These are phyloP conservation scores for Carex littledalei DNA, from an alignment of 176 grass and related monocot species.

Conservation along the genomic window DNA sequence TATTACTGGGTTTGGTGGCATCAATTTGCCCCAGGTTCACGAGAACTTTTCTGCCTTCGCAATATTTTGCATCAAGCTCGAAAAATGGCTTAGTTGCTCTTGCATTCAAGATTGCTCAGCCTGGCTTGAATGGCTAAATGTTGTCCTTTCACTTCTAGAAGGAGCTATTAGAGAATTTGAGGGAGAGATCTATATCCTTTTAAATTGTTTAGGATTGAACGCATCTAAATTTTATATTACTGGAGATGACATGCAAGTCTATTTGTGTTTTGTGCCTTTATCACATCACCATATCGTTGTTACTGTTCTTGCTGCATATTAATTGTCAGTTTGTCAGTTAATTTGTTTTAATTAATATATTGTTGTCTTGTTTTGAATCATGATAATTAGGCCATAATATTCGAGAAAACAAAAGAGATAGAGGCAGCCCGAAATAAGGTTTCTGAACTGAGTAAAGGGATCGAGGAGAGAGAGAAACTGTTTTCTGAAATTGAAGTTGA, in stretches of 20 bases:
- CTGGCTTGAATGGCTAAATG: neutral
- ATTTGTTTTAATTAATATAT: neutral
- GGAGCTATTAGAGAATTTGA: neutral
- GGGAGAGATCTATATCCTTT: neutral
- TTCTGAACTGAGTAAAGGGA: slow-evolving; percentile 10
- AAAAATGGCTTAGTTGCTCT: too few species aligned
- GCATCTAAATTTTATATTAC: neutral
- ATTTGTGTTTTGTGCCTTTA: neutral
- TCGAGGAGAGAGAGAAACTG: slow-evolving; percentile 2
- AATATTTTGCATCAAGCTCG: neutral
- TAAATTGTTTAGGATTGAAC: neutral
- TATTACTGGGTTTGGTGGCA: neutral
- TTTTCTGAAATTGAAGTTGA: slow-evolving; percentile 17
- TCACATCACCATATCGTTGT: neutral
- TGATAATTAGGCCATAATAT: neutral
- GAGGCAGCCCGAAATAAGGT: neutral
- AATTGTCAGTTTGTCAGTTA: neutral
- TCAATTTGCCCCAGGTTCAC: neutral
- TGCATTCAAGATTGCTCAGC: neutral
- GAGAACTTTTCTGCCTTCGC: neutral
- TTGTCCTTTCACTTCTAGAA: neutral
- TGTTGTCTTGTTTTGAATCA: neutral
- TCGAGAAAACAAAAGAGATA: slow-evolving; percentile 8
- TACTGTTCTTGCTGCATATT: neutral
- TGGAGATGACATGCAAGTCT: neutral